Evolutionary conservation across 2,329 filamentous ascomycete species (phyloP), one percentile per base, ranked within the genome.

Genomic region (Botrytis fragariae): DNA sequence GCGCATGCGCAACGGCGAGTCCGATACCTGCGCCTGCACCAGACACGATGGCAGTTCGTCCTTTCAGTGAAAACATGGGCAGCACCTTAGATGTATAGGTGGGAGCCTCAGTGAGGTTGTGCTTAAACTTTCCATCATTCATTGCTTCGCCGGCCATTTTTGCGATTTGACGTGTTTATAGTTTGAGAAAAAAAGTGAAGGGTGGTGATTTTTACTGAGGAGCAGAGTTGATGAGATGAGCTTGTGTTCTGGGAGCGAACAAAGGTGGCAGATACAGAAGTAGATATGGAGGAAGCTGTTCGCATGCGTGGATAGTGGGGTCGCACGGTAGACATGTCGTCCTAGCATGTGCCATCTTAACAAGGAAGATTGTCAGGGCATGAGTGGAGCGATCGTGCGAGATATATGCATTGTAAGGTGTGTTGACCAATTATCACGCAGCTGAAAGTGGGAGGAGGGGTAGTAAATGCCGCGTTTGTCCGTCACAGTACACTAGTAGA

Each of bases 11-110:
- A 45, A 85, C 84, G 45, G 84, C 84, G 18, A 81, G 80, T 37
- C 85, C 85, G 73, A 86, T 86, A 63, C 85, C 85, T 37, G 81
- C 83, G 72, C 79, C 81, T 42, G 82, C 83, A 45, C 84, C 84
- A 20, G 82, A 83, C 45, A 90, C 82, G 25, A 90, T 83, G 8
- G 89, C 86, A 62, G 87, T 85, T 76, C 88, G 87, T 70, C 86
- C 86, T 74, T 86, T 84, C 74, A 88, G 87, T 29, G 81, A 79
- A 80, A 92, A 93, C 74, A 92, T 86, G 48, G 88, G 86, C 79
- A 93, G 81, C 73, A 93, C 86, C 62, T 87, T 83, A 72, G 86
- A 85, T 42, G 74, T 73, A 20, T 64, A 81, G 72, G 82, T 77
- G 59, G 86, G 85, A 2, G 84, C 76, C 60, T 80, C 81, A 76